Percentiles rank a stretch among this genome's conserved stretches.
Evolutionary conservation across 441 rosid species (phyloP).

Genomic region (Brassica balearica): DNA sequence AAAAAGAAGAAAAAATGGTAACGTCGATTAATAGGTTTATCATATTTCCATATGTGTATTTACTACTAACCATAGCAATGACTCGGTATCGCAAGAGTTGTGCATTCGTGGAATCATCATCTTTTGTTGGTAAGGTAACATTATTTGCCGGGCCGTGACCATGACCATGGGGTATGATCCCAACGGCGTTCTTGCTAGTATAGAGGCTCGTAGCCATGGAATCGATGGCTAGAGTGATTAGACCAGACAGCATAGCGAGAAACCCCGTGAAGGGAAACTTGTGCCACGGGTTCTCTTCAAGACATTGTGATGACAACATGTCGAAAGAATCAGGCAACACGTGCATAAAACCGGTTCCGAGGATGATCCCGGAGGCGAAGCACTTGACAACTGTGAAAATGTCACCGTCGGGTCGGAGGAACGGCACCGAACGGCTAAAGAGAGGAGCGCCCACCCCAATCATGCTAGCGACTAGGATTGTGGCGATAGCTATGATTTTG

Average conservation of each 20-base stretch:
- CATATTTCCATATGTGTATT: background rate
- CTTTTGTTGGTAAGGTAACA: constrained; percentile 38
- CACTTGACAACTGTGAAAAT: constrained; percentile 53
- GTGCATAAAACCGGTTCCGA: constrained; percentile 70
- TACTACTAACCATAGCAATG: constrained; percentile 62
- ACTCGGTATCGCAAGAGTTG: constrained; percentile 64
- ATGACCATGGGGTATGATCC: constrained; percentile 38
- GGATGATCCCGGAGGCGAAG: constrained; percentile 62
- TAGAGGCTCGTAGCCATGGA: constrained; percentile 56
- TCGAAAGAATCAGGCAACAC: constrained; percentile 68
- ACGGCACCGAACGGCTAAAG: constrained; percentile 48
- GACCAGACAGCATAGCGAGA: constrained; percentile 57
- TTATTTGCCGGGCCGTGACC: constrained; percentile 37
- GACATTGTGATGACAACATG: constrained; percentile 54
- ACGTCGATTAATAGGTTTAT: background rate
- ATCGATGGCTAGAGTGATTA: constrained; percentile 54
- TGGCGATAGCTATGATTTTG: constrained; percentile 56
- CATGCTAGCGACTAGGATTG: constrained; percentile 57
- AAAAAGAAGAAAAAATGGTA: background rate
- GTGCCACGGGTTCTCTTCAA: constrained; percentile 56
- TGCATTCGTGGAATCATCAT: constrained; percentile 16
- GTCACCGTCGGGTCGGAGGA: constrained; percentile 54
- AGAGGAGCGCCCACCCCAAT: constrained; percentile 58
- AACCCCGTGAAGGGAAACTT: constrained; percentile 60
- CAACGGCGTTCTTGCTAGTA: constrained; percentile 39